Evolutionary conservation across 75 land plant species (phyloP), one percentile per base, ranked within the genome.

Genomic region (Cunninghamia lanceolata): DNA sequence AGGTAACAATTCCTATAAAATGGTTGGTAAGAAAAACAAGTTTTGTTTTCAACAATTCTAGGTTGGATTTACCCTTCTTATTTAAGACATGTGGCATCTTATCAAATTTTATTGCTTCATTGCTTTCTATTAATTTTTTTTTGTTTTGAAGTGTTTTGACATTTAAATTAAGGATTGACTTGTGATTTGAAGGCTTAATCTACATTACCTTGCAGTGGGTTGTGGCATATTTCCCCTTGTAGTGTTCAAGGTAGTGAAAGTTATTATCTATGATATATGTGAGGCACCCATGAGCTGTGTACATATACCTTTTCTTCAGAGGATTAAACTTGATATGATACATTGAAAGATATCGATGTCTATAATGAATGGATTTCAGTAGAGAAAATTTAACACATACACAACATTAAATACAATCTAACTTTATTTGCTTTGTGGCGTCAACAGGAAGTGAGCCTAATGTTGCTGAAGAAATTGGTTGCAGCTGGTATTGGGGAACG

Each of bases 401-500:
- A 17, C 43, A 38, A 38, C 3, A 3, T 77, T 21, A 17, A 77
- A 43, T 80, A 80, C n/a, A 30, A n/a, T 80, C 52, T 80, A n/a
- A 80, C 82, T 45, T 43, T 10, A 25, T 13, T 43, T 80, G 42
- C 28, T 28, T 45, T n/a, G n/a, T 45, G 82, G 19, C 28, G 28
- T 11, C 84, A 35, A 59, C 88, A 98, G 99, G 99, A 96, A 91
- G 97, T 98, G 45, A 95, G 99, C 86, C 93, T 96, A 47, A 95
- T 95, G 93, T 87, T 98, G 78, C 91, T 98, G 54, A 88, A 93
- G 43, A 96, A 96, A 87, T 90, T 98, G 70, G 83, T 92, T 83
- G 97, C 95, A 87, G 99, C 99, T 16, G 99, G 99, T 76, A 92
- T 98, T 92, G 99, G 99, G 40, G 89, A 91, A 47, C 96, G 99